Percentiles rank a stretch among this genome's conserved stretches.
phyloP scores from a whole-genome alignment of 2,329 filamentous ascomycete species.

The Hypoxylon sp. region DNA sequence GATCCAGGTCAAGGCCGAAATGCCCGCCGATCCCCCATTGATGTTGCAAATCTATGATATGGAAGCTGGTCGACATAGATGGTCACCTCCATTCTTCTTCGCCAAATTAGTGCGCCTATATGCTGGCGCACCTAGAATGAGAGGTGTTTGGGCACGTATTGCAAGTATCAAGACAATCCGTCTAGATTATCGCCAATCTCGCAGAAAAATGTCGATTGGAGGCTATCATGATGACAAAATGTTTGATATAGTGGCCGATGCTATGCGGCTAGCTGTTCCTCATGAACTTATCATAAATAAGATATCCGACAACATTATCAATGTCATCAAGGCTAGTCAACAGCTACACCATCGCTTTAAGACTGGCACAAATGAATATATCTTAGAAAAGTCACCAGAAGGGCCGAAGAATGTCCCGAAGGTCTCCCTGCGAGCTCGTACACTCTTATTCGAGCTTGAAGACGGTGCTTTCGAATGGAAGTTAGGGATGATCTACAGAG shows the following conservation, averaged over 20 bases:
- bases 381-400: conserved; percentile 87
- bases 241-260: conserved; percentile 87
- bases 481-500: conserved; percentile 91
- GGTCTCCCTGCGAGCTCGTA: conserved; percentile 84
- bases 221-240: conserved; percentile 80
- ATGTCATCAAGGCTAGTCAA: conserved; percentile 86
- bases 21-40: conserved; percentile 90
- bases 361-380: conserved; percentile 89
- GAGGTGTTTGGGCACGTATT: conserved; percentile 86
- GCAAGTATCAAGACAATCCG: conserved; percentile 86
- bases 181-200: conserved; percentile 83
- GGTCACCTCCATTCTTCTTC: conserved; percentile 85
- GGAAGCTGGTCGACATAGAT: conserved; percentile 87
- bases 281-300: conserved; percentile 91
- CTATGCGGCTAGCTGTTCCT: conserved; percentile 88
- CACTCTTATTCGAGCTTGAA: conserved; percentile 91
- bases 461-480: conserved; percentile 99
- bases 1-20: conserved; percentile 87
- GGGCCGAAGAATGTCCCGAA: conserved; percentile 89
- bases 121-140: conserved; percentile 87
- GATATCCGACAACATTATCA: conserved; percentile 94
- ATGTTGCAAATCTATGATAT: conserved; percentile 91
- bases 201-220: conserved; percentile 73
- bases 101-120: conserved; percentile 87
- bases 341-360: conserved; percentile 95